Evolutionary conservation across 2,329 filamentous ascomycete genomes (phyloP), one percentile per base, ranked within the genome.

Genomic region (Aspergillus phoenicis): DNA sequence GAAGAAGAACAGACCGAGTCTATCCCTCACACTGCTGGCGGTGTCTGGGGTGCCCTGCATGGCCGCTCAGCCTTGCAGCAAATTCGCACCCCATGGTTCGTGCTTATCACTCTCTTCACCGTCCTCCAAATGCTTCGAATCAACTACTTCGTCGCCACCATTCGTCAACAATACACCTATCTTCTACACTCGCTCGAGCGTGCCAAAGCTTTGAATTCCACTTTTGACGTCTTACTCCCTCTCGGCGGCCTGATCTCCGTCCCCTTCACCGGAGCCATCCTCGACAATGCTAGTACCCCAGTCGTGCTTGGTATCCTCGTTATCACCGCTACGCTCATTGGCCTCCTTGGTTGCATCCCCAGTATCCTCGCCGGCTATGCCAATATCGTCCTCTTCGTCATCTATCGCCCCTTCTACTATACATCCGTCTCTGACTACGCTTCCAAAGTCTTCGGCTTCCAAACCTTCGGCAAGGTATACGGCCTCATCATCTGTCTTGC

Each of bases 381-480:
- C 13, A 93, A 93, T 67, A 82, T 97, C 57, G 79, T 83, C 49
- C 83, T 97, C 8, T 96, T 97, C 71, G 91, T 94, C 17, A 75
- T 95, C 13, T 96, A 95, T 74, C 85, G 93, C 0, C 92, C 92
- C 0, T 89, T 96, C 59, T 96, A 95, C 78, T 96, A 96, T 77
- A 95, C 92, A 0, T 86, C 91, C 2, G 90, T 96, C 8, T 93
- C 89, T 61, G 93, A 97, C 78, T 96, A 96, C 75, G 86, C 87
- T 20, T 92, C 91, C 62, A 96, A 96, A 78, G 92, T 97, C 38
- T 97, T 97, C 73, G 93, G 93, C 15, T 96, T 96, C 78, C 84
- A 88, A 62, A 96, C 92, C 0, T 97, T 97, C 68, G 93, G 93
- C 49, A 96, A 91, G 60, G 92, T 97, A n/a, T 97, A 97, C 76